These are phyloP conservation scores for Babesia gibsoni DNA, from an alignment of 169 alveolate species.

Conservation along the genomic window DNA sequence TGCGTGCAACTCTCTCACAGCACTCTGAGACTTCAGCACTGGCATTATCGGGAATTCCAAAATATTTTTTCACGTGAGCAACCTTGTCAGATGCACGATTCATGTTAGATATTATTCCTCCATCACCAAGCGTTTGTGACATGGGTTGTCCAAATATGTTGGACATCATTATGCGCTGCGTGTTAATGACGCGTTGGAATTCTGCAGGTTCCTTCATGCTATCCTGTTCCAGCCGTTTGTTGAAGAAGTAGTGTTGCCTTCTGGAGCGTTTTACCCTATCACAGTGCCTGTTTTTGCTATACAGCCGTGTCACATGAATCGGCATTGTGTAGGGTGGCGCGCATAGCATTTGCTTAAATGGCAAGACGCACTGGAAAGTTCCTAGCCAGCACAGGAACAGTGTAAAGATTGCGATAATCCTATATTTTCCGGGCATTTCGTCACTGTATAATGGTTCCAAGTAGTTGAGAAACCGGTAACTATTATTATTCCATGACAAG, in stretches of 20 bases:
- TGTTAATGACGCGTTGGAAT: not conserved
- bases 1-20: not conserved
- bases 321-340: not conserved
- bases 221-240: constrained; percentile 12
- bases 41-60: not conserved
- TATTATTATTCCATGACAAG: too few relatives aligned
- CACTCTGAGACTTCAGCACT: not conserved
- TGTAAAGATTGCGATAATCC: not conserved
- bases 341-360: too few relatives aligned
- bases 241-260: constrained; percentile 27
- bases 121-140: constrained; percentile 59
- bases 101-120: constrained; percentile 48
- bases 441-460: not conserved
- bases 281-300: constrained; percentile 27
- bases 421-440: not conserved
- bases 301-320: not conserved
- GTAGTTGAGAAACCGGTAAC: not conserved
- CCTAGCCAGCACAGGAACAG: too few relatives aligned
- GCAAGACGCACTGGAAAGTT: too few relatives aligned
- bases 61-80: constrained; percentile 25
- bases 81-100: not conserved
- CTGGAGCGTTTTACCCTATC: constrained; percentile 20
- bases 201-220: not conserved
- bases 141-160: constrained; percentile 38
- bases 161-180: not conserved